Percentiles rank a stretch among this genome's conserved stretches.
Evolutionary conservation across 2,329 filamentous ascomycete species (phyloP).

Genomic region (Fusarium pininemorale): DNA sequence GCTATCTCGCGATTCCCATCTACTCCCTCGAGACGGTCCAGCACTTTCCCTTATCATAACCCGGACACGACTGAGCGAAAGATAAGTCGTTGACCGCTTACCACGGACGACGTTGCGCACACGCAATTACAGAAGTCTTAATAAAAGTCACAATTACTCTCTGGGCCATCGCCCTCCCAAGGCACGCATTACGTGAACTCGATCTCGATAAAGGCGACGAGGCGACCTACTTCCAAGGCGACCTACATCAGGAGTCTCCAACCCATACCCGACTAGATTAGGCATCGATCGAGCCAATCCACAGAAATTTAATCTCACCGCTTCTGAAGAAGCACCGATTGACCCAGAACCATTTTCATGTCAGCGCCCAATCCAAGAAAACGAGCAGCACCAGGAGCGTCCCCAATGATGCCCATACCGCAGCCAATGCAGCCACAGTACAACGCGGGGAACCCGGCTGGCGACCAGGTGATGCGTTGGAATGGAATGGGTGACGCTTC

Average conservation of each 20-base stretch:
- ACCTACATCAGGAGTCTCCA: slow-evolving; percentile 17
- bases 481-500: slow-evolving; percentile 50
- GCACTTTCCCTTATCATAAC: neutral
- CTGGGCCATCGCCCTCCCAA: neutral
- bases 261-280: slow-evolving; percentile 24
- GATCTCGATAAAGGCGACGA: slow-evolving; percentile 8
- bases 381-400: slow-evolving; percentile 76
- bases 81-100: slow-evolving; percentile 13
- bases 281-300: slow-evolving; percentile 31
- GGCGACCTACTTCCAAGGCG: slow-evolving; percentile 9
- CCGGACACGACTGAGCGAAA: slow-evolving; percentile 6
- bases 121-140: slow-evolving; percentile 5
- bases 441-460: slow-evolving; percentile 55
- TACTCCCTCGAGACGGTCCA: neutral
- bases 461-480: slow-evolving; percentile 60
- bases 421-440: slow-evolving; percentile 61
- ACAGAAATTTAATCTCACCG: slow-evolving; percentile 9
- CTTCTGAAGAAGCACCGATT: slow-evolving; percentile 21
- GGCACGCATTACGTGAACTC: slow-evolving; percentile 1
- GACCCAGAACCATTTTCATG: slow-evolving; percentile 47
- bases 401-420: slow-evolving; percentile 67
- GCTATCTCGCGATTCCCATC: neutral
- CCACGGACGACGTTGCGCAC: slow-evolving; percentile 16
- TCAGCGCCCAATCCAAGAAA: slow-evolving; percentile 69
- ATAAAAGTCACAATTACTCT: slow-evolving; percentile 7